A percentile compares a stretch with the other conserved stretches of the same genome.
phyloP scores from a whole-genome alignment of 2,329 filamentous ascomycete genomes.

The Fonsecaea erecta region DNA sequence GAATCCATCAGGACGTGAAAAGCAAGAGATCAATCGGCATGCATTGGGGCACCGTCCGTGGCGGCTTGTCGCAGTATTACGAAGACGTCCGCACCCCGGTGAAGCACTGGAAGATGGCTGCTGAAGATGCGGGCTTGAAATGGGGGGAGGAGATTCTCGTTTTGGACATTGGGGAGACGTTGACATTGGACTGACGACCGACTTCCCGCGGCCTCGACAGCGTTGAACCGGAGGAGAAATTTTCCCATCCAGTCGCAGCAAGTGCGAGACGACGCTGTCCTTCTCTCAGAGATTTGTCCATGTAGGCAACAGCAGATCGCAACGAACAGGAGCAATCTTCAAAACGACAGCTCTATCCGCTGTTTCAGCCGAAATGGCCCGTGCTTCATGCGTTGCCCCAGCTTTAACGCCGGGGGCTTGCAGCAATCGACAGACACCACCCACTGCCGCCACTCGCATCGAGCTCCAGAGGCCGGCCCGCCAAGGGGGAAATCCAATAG shows the following conservation, averaged over 20 bases:
- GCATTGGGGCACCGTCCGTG: conserved; percentile 54
- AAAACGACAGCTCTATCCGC: not conserved
- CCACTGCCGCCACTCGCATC: not conserved
- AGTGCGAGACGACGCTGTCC: not conserved
- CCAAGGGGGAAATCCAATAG: too few relatives aligned
- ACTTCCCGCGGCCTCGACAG: not conserved
- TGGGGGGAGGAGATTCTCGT: conserved; percentile 46
- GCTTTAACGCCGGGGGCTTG: conserved; percentile 13
- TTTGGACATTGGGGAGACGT: conserved; percentile 56
- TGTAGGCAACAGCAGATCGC: not conserved
- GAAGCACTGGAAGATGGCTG: conserved; percentile 50
- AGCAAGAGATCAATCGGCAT: conserved; percentile 57
- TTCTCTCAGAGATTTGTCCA: not conserved
- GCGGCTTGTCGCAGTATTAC: conserved; percentile 49
- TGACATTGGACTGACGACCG: conserved; percentile 37
- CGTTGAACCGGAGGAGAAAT: too few relatives aligned
- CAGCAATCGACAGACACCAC: not conserved
- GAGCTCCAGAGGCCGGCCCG: too few relatives aligned
- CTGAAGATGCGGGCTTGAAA: conserved; percentile 49
- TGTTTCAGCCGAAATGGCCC: not conserved
- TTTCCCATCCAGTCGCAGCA: not conserved
- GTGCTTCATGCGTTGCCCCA: not conserved
- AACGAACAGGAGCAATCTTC: not conserved
- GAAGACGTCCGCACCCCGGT: conserved; percentile 57
- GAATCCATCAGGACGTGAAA: conserved; percentile 54